Percentiles rank a stretch among this genome's conserved stretches.
phyloP scores from a whole-genome alignment of 2,329 filamentous ascomycete species.

The Ascochyta clinopodiicola region DNA sequence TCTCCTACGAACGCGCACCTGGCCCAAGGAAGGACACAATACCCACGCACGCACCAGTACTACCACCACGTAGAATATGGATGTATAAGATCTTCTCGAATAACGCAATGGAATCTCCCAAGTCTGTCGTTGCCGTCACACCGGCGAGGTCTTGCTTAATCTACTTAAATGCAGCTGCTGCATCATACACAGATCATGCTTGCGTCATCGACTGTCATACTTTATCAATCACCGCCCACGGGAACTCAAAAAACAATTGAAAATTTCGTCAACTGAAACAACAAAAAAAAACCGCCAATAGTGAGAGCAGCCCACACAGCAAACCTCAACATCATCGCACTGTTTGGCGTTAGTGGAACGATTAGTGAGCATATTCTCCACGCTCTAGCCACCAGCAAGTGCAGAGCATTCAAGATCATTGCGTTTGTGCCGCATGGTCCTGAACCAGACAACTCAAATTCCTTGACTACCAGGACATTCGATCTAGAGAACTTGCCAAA shows the following conservation, averaged over 20 bases:
- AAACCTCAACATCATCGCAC: constrained; percentile 2
- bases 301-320: not conserved
- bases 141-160: too few species aligned
- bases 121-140: too few species aligned
- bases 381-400: constrained; percentile 2
- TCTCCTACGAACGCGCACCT: too few species aligned
- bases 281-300: not conserved
- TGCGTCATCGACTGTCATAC: not conserved
- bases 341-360: constrained; percentile 25
- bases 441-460: not conserved
- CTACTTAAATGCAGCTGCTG: not conserved
- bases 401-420: constrained; percentile 20
- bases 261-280: not conserved
- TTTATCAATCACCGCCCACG: not conserved
- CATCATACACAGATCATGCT: not conserved
- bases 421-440: not conserved
- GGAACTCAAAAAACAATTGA: not conserved
- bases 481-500: not conserved
- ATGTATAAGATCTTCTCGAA: too few species aligned
- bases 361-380: constrained; percentile 20
- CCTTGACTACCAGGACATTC: not conserved
- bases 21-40: too few species aligned
- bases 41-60: too few species aligned
- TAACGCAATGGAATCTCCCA: too few species aligned
- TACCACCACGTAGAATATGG: too few species aligned